Conservation (phyloP, 176 grass and related monocot genomes). For the Lolium multiflorum region DNA sequence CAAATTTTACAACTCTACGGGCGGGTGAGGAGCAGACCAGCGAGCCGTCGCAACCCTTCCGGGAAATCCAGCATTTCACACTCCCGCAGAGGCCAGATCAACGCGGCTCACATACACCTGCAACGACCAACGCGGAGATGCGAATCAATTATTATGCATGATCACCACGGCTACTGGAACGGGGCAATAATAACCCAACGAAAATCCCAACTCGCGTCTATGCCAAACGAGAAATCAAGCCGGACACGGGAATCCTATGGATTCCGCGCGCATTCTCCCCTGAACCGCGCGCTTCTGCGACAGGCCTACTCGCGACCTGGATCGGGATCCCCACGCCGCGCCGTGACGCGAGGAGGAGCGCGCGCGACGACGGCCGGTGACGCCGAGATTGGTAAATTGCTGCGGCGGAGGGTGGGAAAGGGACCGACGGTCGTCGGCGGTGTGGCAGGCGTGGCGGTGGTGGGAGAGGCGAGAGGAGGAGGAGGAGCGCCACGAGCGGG, state of each 20-base stretch:
- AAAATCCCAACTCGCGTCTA: not conserved
- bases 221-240: not conserved
- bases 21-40: conserved; percentile 58
- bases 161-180: not conserved
- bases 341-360: not conserved
- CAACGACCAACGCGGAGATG: conserved; percentile 10
- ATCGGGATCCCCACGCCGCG: not conserved
- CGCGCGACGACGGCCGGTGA: not conserved
- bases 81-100: conserved; percentile 34
- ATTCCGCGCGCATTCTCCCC: not conserved
- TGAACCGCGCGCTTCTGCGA: not conserved
- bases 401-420: not conserved
- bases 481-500: not conserved
- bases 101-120: conserved; percentile 49
- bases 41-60: conserved; percentile 56
- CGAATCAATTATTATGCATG: not conserved
- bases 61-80: conserved; percentile 69
- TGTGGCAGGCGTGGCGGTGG: not conserved
- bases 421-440: not conserved
- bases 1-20: not conserved
- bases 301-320: not conserved
- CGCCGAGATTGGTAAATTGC: not conserved
- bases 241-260: not conserved
- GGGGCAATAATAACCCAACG: not conserved
- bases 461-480: not conserved